phyloP scores from a whole-genome alignment of 441 rosid genomes.

The Brassica balearica region DNA sequence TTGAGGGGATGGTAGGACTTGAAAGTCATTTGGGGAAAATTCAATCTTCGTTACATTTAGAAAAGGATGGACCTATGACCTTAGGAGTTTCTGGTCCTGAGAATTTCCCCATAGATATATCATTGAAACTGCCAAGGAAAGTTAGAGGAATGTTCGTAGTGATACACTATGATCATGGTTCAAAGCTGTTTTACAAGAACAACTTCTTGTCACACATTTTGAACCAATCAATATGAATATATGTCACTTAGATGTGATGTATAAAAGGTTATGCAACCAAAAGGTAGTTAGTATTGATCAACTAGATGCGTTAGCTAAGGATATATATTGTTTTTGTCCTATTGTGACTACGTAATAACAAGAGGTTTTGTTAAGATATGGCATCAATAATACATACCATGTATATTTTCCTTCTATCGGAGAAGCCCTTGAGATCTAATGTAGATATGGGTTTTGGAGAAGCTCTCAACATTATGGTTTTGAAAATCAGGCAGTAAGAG shows the following conservation, averaged over 20 bases:
- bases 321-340: slow-evolving; percentile 5
- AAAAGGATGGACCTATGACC: too few species aligned
- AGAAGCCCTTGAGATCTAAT: slow-evolving; percentile 39
- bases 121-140: neutral
- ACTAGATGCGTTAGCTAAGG: slow-evolving; percentile 13
- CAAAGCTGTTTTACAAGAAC: neutral
- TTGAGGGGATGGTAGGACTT: slow-evolving; percentile 21
- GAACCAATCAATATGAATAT: neutral
- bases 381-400: neutral
- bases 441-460: slow-evolving; percentile 27
- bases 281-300: slow-evolving; percentile 12
- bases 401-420: neutral
- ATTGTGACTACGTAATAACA: slow-evolving; percentile 15
- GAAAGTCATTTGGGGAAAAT: neutral
- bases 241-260: slow-evolving; percentile 20
- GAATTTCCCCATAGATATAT: too few species aligned
- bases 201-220: neutral
- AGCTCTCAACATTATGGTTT: slow-evolving; percentile 12
- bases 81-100: too few species aligned
- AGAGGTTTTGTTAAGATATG: slow-evolving; percentile 12
- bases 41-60: neutral
- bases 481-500: neutral
- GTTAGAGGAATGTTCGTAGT: neutral
- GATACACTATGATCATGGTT: neutral
- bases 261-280: slow-evolving; percentile 16